Evolutionary conservation across 129 eudicot genomes (phyloP), one percentile per base, ranked within the genome.

Genomic region (Artemisia tridentata): DNA sequence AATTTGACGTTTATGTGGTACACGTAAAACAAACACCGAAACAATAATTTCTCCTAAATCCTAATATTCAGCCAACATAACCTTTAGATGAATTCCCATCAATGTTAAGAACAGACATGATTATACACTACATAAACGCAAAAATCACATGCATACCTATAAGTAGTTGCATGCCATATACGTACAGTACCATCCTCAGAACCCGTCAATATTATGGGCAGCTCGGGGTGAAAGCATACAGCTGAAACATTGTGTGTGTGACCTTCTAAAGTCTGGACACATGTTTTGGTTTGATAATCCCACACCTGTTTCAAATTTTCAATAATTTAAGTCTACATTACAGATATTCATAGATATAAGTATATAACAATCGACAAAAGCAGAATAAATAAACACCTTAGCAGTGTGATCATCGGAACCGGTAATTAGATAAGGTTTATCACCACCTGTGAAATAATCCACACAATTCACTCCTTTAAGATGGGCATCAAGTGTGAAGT

Each of bases 391-490:
- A 72, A 75, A 80, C 3, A 93, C 99, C 96, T 93, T 93, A 21
- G 99, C 97, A 54, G 99, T 93, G 72, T 89, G 96, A 73, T 93
- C 99, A 84, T 93, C 99, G 53, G 99, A 93, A 69, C 99, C 99
- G 43, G 96, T 87, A 23, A 93, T 85, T 55, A 93, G 76, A 78
- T 84, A 93, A 11, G 97, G 97, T 68, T 87, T 93, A 81, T 93
- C 97, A 69, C 96, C 97, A 71, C 97, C 96, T 4, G 97, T 93
- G 79, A 90, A 90, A 83, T 93, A 93, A 78, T 90, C 97, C 52
- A 93, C 99, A 87, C 99, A 93, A 23, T 93, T 93, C 45, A 93
- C 99, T 21, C 99, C 99, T 93, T 93, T 93, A n/a, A 87, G 68
- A 84, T 93, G 99, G 45, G 97, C 99, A 68, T 93, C 99, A 72